Base-by-base conservation (phyloP, 352 stramenopile genomes). In the Phytophthora ohioensis region DNA sequence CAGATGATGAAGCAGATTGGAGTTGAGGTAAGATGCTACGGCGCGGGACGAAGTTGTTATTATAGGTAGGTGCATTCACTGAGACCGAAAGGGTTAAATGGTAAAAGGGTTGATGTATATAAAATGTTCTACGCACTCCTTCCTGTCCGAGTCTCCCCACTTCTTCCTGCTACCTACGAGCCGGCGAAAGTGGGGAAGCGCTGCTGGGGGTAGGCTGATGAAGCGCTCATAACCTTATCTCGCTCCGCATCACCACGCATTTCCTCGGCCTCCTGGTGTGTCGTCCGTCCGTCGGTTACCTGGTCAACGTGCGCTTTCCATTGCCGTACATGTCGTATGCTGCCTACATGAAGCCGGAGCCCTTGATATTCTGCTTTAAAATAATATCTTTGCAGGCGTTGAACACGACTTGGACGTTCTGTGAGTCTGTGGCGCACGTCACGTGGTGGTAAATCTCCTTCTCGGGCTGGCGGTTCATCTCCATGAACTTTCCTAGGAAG, bases 331-430 rank as follows among this genome's bases (percentile, higher is more conserved):
- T 54, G 43, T 67, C 30, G 49, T 61, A 21, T 56, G 12, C n/a
- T 67, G 48, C 66, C 67, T 94, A 92, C 85, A 94, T 95, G 80
- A 97, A 96, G 64, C 87, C 91, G 21, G 87, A 95, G 66, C 91
- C 89, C 73, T 96, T 95, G 71, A 98, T 91, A 90, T 98, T 98
- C 72, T 94, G 87, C 76, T 94, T 91, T 59, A 98, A 85, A 73
- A 98, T 97, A 72, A 98, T 98, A 67, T 98, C 91, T 92, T 98
- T 98, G 80, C 94, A 98, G 52, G 92, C 91, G 69, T 98, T 98
- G 88, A 99, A 98, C 59, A 99, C 97, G 75, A 98, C 85, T 71
- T 98, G 86, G 46, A 99, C 92, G 75, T 99, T 98, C 76, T 98
- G 87, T n/a, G 95, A 98, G 81, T 99, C 97, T 8, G 97, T 99